These are phyloP conservation scores for Leptographium wingfieldii DNA, from an alignment of 2,329 filamentous ascomycete species.

Conservation along the genomic window DNA sequence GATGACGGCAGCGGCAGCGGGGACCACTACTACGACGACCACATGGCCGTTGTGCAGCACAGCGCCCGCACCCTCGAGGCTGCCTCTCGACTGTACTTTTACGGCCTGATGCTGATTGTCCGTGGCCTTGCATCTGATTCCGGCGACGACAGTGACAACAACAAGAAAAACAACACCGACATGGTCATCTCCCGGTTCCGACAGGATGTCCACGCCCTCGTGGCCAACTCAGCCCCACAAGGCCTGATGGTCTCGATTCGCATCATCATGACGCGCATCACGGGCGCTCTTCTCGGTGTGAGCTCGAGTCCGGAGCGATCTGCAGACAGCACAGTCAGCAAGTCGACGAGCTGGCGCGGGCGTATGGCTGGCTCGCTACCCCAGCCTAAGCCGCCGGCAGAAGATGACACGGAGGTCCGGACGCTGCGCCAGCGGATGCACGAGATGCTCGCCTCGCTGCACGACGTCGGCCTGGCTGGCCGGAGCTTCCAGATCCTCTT, in stretches of 20 bases:
- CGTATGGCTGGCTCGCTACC: conserved; percentile 1
- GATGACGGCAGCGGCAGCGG: not conserved
- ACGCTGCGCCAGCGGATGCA: conserved; percentile 36
- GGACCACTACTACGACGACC: conserved; percentile 22
- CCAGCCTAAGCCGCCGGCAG: conserved; percentile 12
- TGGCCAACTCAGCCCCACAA: conserved; percentile 48
- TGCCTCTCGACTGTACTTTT: conserved; percentile 44
- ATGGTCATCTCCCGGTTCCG: conserved; percentile 34
- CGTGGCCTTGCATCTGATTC: conserved; percentile 27
- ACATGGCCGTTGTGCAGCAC: conserved; percentile 32
- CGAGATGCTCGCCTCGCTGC: conserved; percentile 43
- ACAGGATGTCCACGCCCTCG: conserved; percentile 49
- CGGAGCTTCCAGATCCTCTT: conserved; percentile 59
- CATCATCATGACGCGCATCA: conserved; percentile 39
- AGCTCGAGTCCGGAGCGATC: not conserved
- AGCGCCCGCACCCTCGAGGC: conserved; percentile 47
- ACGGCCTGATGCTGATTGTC: conserved; percentile 38
- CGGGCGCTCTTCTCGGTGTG: conserved; percentile 34
- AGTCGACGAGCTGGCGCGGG: not conserved
- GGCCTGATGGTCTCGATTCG: conserved; percentile 41
- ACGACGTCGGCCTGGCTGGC: conserved; percentile 54
- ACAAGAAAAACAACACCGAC: conserved; percentile 10
- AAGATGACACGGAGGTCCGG: conserved; percentile 18
- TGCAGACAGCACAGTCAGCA: no score
- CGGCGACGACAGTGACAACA: not conserved